These are phyloP conservation scores for Chlamydomonas eustigma DNA, from an alignment of 139 green algal species.

Conservation along the genomic window DNA sequence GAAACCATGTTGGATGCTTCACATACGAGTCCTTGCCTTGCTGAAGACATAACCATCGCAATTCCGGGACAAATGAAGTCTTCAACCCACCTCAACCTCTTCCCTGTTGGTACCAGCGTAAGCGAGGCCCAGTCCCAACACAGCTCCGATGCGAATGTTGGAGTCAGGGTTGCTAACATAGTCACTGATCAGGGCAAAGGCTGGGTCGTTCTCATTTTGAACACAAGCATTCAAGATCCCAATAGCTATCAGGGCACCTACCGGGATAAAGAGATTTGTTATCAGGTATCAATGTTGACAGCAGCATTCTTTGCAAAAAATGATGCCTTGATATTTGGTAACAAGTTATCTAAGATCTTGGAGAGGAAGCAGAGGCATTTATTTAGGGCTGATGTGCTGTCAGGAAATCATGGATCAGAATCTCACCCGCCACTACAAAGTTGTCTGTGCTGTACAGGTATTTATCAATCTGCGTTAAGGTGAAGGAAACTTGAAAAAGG, in stretches of 20 bases:
- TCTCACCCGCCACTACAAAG: slow-evolving; percentile 45
- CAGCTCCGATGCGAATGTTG: slow-evolving; percentile 62
- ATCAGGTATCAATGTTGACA: no score
- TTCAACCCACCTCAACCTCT: slow-evolving; percentile 1
- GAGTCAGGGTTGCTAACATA: slow-evolving; percentile 74
- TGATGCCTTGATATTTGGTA: no score
- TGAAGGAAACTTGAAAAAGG: background rate
- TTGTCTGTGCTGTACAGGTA: slow-evolving; percentile 93
- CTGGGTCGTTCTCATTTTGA: slow-evolving; percentile 92
- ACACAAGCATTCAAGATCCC: slow-evolving; percentile 87
- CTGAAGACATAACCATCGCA: no score
- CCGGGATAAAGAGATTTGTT: background rate
- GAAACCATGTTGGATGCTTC: no score
- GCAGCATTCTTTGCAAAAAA: no score
- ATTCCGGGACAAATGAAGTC: no score
- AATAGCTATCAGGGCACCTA: slow-evolving; percentile 87
- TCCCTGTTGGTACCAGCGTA: slow-evolving; percentile 82
- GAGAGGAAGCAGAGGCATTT: no score
- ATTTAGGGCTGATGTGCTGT: no score
- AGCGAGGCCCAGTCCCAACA: slow-evolving; percentile 93
- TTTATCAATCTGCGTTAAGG: slow-evolving; percentile 83
- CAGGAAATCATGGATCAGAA: no score
- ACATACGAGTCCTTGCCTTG: no score
- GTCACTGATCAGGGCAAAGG: slow-evolving; percentile 93
- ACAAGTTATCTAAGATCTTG: no score